A percentile compares a stretch with the other conserved stretches of the same genome.
Evolutionary conservation across 352 stramenopile species (phyloP).

Genomic region (Phytophthora aleatoria): DNA sequence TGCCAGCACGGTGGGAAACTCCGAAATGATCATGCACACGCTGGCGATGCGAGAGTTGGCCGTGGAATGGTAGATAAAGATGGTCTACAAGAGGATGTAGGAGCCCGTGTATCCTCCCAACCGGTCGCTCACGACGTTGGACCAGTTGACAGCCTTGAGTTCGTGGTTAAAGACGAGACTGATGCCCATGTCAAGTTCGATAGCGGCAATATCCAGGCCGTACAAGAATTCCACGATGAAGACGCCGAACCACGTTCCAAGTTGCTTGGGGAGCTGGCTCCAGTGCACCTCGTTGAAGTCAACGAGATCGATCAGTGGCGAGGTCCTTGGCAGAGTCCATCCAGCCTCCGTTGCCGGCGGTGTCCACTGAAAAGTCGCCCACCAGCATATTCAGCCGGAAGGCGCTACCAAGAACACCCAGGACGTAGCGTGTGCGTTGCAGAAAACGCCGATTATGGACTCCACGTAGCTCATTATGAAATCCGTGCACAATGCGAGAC

Average conservation of each 20-base stretch:
- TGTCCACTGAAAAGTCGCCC: constrained; percentile 4
- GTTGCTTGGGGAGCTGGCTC: constrained; percentile 80
- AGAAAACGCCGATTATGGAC: constrained; percentile 72
- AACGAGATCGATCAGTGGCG: constrained; percentile 79
- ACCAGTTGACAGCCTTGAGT: constrained; percentile 61
- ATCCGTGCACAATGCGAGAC: constrained; percentile 89
- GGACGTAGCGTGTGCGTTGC: constrained; percentile 53
- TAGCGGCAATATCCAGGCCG: constrained; percentile 95
- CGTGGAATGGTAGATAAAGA: constrained; percentile 94
- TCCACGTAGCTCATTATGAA: constrained; percentile 84
- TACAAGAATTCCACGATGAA: constrained; percentile 96
- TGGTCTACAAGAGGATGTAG: constrained; percentile 98
- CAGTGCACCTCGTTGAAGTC: constrained; percentile 90
- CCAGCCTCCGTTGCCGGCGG: constrained; percentile 73
- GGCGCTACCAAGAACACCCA: constrained; percentile 83
- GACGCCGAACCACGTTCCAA: constrained; percentile 91
- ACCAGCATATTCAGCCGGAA: constrained; percentile 60
- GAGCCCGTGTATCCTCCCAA: constrained; percentile 95
- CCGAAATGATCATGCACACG: constrained; percentile 79
- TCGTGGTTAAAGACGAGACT: constrained; percentile 95
- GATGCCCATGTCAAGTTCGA: constrained; percentile 94
- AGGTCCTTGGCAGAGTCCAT: constrained; percentile 69
- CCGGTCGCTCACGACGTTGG: constrained; percentile 68
- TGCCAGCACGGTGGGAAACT: constrained; percentile 85
- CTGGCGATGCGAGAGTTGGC: constrained; percentile 89